Conservation (phyloP, 2,329 filamentous ascomycete species). For the Periglandula ipomoeae region DNA sequence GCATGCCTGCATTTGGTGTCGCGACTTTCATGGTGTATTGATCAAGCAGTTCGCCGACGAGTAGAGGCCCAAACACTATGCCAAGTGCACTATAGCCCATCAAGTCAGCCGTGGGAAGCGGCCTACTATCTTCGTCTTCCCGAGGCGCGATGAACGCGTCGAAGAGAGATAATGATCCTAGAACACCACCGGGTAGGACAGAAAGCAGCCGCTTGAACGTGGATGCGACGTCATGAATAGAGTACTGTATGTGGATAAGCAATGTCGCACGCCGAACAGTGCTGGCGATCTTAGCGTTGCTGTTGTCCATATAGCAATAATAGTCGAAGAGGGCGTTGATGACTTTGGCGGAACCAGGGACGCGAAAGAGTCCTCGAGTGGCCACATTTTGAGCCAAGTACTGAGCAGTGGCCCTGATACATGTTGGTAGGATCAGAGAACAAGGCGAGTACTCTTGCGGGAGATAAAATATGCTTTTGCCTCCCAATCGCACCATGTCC, state of each 20-base stretch:
- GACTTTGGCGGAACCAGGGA: conserved; percentile 48
- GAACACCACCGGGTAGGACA: conserved; percentile 54
- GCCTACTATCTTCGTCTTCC: conserved; percentile 41
- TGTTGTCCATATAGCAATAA: conserved; percentile 43
- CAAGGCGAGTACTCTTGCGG: conserved; percentile 49
- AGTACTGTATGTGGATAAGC: conserved; percentile 49
- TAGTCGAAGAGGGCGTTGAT: conserved; percentile 55
- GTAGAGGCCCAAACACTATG: conserved; percentile 55
- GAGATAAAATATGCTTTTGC: conserved; percentile 52
- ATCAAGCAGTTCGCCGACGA: conserved; percentile 49
- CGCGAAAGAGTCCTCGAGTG: conserved; percentile 52
- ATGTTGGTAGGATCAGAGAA: conserved; percentile 52
- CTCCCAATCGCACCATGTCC: conserved; percentile 53
- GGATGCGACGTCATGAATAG: conserved; percentile 57
- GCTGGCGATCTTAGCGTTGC: conserved; percentile 39
- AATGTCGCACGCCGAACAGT: conserved; percentile 52
- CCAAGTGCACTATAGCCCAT: conserved; percentile 58
- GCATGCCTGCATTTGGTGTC: conserved; percentile 30
- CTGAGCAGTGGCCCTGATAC: conserved; percentile 57
- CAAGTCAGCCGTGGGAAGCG: conserved; percentile 45
- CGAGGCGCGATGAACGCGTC: conserved; percentile 49
- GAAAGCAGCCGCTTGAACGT: conserved; percentile 58
- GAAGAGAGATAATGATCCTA: conserved; percentile 53
- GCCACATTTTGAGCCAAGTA: conserved; percentile 48
- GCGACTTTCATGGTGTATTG: conserved; percentile 39